Evolutionary conservation across 2,329 filamentous ascomycete species (phyloP), one percentile per base, ranked within the genome.

Genomic region (Penicillium sp.): DNA sequence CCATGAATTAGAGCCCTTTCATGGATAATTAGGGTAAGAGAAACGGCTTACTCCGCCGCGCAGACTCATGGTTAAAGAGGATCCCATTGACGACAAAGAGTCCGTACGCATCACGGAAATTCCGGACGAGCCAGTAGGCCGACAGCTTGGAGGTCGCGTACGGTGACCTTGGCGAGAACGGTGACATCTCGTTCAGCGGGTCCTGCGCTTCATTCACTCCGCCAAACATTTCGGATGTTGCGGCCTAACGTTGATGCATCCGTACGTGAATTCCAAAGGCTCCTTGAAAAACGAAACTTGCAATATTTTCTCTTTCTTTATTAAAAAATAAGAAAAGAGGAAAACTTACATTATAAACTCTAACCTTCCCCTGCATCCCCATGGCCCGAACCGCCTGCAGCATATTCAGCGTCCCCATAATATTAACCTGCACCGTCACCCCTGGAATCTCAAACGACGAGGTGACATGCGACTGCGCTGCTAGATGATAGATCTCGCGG

Each of bases 31-130:
- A 8, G 5, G n/a, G 23, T 7, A 47, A 47, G 6, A 15, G 45
- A 47, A 47, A n/a, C 45, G 23, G 38, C 51, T 54, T 19, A 59
- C 56, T 48, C 29, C 57, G 35, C 19, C 57, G 31, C n/a, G 57
- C 46, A 38, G 57, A 59, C n/a, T 59, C 57, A 46, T 59, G 57
- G 48, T 59, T 59, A 41, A 59, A 59, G 7, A 59, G 41, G 49
- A 59, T 59, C 29, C 57, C 57, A 53, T 59, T 59, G 17, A 53
- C 48, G 21, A 49, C 57, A 19, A 53, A 53, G 44, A 59, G 38
- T 26, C 57, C 57, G 23, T 59, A 50, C 9, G 57, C 11, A 26
- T 45, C 49, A 7, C 57, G 57, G 38, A 38, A 49, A 30, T 50
- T 59, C 41, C 35, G 29, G 6, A 41, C 50, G 17, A 53, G 49